Evolutionary conservation across 164 flowering plant species (phyloP).

Genomic region (Stephania yunnanensis): DNA sequence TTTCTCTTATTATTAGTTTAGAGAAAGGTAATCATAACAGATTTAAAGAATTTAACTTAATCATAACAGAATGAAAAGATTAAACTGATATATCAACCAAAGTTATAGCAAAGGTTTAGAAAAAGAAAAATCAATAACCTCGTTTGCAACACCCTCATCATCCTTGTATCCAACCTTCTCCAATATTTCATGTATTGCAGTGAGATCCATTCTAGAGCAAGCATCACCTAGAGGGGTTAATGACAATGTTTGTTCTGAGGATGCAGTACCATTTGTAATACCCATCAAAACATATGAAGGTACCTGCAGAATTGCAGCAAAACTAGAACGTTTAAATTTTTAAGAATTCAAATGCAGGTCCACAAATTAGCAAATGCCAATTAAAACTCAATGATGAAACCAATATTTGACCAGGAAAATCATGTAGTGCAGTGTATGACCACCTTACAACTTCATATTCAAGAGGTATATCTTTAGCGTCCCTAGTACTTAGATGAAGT

Average conservation of each 20-base stretch:
- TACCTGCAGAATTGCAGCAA: constrained; percentile 36
- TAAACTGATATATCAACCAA: not conserved
- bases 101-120: not conserved
- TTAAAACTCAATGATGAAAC: not conserved
- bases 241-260: constrained; percentile 35
- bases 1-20: too few species aligned
- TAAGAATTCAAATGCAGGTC: not conserved
- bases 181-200: constrained; percentile 80
- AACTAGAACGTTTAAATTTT: not conserved
- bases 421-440: not conserved
- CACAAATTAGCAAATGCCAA: not conserved
- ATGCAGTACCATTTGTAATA: constrained; percentile 38
- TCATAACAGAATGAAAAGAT: too few species aligned
- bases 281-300: constrained; percentile 72
- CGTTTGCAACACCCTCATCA: constrained; percentile 83
- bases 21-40: too few species aligned
- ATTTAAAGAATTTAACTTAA: too few species aligned
- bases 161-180: constrained; percentile 88
- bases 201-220: constrained; percentile 78
- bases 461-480: too few species aligned
- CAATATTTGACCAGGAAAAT: constrained; percentile 1
- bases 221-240: constrained; percentile 84
- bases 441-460: not conserved
- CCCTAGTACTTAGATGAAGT: not conserved
- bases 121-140: constrained; percentile 39